phyloP scores from a whole-genome alignment of 1,284 basidiomycete genomes.

The Ceratobasidium sp. region DNA sequence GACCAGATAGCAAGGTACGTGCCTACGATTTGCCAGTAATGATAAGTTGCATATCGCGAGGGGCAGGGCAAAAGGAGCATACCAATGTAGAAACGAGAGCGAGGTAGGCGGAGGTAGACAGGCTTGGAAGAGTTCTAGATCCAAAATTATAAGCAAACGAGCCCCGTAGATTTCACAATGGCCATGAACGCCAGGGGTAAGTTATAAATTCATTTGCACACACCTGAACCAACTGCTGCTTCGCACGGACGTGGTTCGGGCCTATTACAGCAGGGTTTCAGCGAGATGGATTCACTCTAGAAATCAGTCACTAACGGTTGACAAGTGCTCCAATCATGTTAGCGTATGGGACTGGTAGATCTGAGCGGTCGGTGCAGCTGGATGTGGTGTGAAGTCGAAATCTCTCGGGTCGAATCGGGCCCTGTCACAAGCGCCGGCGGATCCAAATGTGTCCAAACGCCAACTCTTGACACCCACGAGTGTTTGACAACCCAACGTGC shows the following conservation, averaged over 20 bases:
- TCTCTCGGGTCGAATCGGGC: conserved; percentile 38
- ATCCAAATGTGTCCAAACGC: background rate
- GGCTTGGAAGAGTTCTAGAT: conserved; percentile 60
- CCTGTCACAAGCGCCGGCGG: conserved; percentile 28
- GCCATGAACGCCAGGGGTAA: background rate
- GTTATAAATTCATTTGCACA: conserved; percentile 48
- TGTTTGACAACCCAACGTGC: conserved; percentile 2
- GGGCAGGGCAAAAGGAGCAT: conserved; percentile 47
- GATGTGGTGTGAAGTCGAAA: conserved; percentile 29
- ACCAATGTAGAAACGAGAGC: conserved; percentile 66
- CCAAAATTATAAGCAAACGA: background rate
- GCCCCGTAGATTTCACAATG: too few relatives aligned
- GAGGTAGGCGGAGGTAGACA: conserved; percentile 64
- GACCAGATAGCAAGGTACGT: conserved; percentile 68
- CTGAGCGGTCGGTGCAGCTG: conserved; percentile 4
- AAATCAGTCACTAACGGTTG: conserved; percentile 45
- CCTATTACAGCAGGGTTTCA: conserved; percentile 59
- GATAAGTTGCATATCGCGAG: conserved; percentile 29
- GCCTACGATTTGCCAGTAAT: conserved; percentile 58
- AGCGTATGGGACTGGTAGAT: conserved; percentile 14
- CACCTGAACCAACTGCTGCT: conserved; percentile 76
- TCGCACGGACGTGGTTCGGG: conserved; percentile 73
- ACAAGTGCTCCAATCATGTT: conserved; percentile 50
- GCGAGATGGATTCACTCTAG: conserved; percentile 53
- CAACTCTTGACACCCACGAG: background rate